These are phyloP conservation scores for Alternaria longipes DNA, from an alignment of 2,329 filamentous ascomycete species.

Conservation along the genomic window DNA sequence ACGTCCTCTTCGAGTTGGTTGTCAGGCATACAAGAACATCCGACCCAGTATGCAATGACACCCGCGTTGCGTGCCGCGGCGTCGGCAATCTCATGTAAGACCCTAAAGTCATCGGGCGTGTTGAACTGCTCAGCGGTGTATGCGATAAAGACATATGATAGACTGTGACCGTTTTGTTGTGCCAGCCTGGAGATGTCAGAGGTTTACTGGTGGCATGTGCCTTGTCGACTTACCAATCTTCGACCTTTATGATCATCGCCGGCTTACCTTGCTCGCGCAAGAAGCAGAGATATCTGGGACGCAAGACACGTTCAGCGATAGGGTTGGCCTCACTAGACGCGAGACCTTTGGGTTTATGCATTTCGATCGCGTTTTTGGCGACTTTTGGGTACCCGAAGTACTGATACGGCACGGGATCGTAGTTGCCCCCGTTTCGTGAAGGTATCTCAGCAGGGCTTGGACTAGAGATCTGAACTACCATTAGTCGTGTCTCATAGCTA, in stretches of 20 bases:
- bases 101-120: constrained; percentile 36
- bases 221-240: constrained; percentile 31
- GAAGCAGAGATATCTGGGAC: constrained; percentile 44
- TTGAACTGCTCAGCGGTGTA: constrained; percentile 56
- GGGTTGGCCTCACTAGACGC: constrained; percentile 30
- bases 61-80: constrained; percentile 51
- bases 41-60: constrained; percentile 56
- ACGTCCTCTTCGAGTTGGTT: constrained; percentile 48
- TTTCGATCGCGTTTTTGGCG: constrained; percentile 40
- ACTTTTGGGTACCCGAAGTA: constrained; percentile 46
- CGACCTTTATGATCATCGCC: constrained; percentile 34
- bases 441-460: constrained; percentile 25
- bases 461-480: constrained; percentile 29
- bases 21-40: constrained; percentile 55
- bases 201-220: not conserved
- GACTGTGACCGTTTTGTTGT: constrained; percentile 30
- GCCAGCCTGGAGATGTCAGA: constrained; percentile 21
- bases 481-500: not conserved
- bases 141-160: constrained; percentile 54
- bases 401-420: constrained; percentile 40
- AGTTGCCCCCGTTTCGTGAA: constrained; percentile 34
- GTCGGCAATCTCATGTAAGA: constrained; percentile 50
- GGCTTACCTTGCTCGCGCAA: constrained; percentile 28
- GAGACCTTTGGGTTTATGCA: constrained; percentile 17
- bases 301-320: constrained; percentile 36